A percentile compares a stretch with the other conserved stretches of the same genome.
These are phyloP conservation scores for Dissophora globulifera DNA, from an alignment of 192 early-diverging fungal genomes.

Conservation along the genomic window DNA sequence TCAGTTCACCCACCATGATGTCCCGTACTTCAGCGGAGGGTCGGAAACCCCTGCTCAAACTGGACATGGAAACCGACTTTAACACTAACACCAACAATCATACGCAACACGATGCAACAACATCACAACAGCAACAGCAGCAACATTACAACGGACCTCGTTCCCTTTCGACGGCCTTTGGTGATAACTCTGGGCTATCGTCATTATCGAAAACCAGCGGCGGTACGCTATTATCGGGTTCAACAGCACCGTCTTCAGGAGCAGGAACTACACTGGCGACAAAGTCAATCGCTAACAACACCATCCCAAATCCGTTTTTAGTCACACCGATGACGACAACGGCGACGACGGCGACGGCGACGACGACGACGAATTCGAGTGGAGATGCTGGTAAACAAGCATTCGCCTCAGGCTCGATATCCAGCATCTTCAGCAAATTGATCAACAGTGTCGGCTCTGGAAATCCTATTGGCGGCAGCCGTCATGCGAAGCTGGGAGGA, in stretches of 20 bases:
- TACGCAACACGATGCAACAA: conserved; percentile 1
- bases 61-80: conserved; percentile 33
- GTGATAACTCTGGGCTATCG: background rate
- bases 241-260: background rate
- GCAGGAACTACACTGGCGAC: no score
- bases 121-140: background rate
- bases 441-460: conserved; percentile 42
- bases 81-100: no score
- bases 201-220: conserved; percentile 1
- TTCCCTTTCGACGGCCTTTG: background rate
- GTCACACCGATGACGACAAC: background rate
- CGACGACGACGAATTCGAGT: background rate
- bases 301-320: no score
- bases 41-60: conserved; percentile 31
- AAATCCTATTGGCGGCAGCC: conserved; percentile 42
- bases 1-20: background rate
- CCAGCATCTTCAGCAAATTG: conserved; percentile 36
- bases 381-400: background rate
- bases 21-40: conserved; percentile 8
- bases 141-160: background rate
- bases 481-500: conserved; percentile 33
- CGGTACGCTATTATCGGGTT: no score
- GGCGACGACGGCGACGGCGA: background rate
- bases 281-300: no score
- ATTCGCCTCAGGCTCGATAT: background rate